These are phyloP conservation scores for Colletotrichum spaethianum DNA, from an alignment of 2,329 filamentous ascomycete species.

Conservation along the genomic window DNA sequence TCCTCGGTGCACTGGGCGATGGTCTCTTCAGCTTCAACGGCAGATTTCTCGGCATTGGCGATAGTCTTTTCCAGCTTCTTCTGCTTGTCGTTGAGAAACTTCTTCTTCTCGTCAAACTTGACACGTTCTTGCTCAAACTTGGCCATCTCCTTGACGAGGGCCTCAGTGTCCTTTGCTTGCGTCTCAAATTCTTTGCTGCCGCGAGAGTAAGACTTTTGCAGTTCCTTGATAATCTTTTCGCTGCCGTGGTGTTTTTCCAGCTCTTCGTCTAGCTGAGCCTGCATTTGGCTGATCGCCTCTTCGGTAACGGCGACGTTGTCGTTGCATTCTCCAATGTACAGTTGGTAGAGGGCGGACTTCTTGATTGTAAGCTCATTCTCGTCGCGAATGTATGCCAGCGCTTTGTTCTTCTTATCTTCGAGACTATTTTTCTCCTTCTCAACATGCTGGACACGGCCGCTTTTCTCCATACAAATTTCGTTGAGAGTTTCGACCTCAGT, in stretches of 20 bases:
- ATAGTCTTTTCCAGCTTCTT: slow-evolving; percentile 96
- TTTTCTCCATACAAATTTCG: slow-evolving; percentile 96
- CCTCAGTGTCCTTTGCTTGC: slow-evolving; percentile 86
- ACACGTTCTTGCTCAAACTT: slow-evolving; percentile 97
- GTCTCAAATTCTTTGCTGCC: slow-evolving; percentile 87
- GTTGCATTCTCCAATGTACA: slow-evolving; percentile 89
- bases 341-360: slow-evolving; percentile 92
- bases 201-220: slow-evolving; percentile 87
- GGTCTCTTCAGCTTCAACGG: slow-evolving; percentile 81
- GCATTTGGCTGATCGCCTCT: slow-evolving; percentile 92
- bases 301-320: slow-evolving; percentile 91
- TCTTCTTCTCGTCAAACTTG: slow-evolving; percentile 98
- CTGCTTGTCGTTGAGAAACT: slow-evolving; percentile 90
- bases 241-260: slow-evolving; percentile 92
- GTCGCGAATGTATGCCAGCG: slow-evolving; percentile 87
- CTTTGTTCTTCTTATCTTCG: slow-evolving; percentile 97
- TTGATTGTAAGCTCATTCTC: slow-evolving; percentile 94
- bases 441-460: slow-evolving; percentile 93
- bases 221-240: slow-evolving; percentile 89
- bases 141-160: slow-evolving; percentile 86
- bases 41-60: slow-evolving; percentile 80
- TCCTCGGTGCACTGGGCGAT: slow-evolving; percentile 85
- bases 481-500: slow-evolving; percentile 92
- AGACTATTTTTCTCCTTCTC: slow-evolving; percentile 96
- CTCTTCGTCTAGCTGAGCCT: slow-evolving; percentile 87